Percentiles rank a stretch among this genome's conserved stretches.
These are phyloP conservation scores for Penicilliopsis zonata DNA, from an alignment of 495 filamentous ascomycete species.

Conservation along the genomic window DNA sequence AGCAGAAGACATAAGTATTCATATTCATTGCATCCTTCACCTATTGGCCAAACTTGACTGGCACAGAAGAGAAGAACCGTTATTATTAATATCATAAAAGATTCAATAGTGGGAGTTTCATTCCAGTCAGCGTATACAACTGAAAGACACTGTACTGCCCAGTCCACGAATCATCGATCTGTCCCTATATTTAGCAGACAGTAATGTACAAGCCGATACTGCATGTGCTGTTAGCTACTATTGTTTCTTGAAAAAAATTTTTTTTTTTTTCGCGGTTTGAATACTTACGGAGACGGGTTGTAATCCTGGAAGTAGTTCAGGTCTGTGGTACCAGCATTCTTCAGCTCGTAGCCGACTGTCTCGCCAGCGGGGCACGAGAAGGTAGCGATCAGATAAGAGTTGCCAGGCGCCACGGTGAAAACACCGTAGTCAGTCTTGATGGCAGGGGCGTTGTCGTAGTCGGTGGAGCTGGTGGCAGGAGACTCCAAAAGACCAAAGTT, in stretches of 20 bases:
- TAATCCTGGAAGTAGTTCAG: constrained; percentile 56
- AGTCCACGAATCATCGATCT: neutral
- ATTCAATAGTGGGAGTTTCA: too few relatives aligned
- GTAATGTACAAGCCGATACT: constrained; percentile 53
- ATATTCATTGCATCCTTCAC: too few relatives aligned
- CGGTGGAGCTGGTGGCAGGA: constrained; percentile 29
- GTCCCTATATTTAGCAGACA: constrained; percentile 28
- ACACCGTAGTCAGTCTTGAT: constrained; percentile 32
- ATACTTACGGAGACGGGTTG: constrained; percentile 39
- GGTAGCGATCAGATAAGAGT: constrained; percentile 41
- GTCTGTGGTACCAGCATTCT: constrained; percentile 34
- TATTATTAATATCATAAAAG: too few relatives aligned
- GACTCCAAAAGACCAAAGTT: constrained; percentile 35
- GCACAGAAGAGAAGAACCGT: too few relatives aligned
- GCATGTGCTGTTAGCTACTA: constrained; percentile 10
- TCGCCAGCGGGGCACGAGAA: constrained; percentile 45
- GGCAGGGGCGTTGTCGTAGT: constrained; percentile 36
- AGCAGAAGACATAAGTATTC: too few relatives aligned
- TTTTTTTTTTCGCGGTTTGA: neutral
- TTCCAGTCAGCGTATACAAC: too few relatives aligned
- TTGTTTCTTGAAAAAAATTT: neutral
- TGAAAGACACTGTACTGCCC: too few relatives aligned
- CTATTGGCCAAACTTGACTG: too few relatives aligned
- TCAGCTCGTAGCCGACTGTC: constrained; percentile 39
- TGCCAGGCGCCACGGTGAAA: constrained; percentile 39